Evolutionary conservation across 2,329 filamentous ascomycete species (phyloP).

Genomic region (Calonectria crousiana): DNA sequence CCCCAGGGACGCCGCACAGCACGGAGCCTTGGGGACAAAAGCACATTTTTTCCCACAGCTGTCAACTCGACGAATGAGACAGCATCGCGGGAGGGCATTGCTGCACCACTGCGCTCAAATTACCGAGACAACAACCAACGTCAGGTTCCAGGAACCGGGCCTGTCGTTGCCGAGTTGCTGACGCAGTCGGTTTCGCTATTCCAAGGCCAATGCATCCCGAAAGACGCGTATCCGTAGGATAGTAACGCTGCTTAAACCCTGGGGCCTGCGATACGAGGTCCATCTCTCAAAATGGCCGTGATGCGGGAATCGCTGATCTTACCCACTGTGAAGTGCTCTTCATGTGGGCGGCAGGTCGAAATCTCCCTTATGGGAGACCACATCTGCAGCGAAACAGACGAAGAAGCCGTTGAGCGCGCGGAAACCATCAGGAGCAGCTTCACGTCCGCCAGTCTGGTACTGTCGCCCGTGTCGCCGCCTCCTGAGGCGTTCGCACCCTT

Average conservation of each 20-base stretch:
- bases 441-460: constrained; percentile 19
- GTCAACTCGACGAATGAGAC: constrained; percentile 25
- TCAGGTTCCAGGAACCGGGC: constrained; percentile 1
- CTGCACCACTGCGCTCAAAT: constrained; percentile 13
- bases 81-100: constrained; percentile 19
- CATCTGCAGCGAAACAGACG: constrained; percentile 69
- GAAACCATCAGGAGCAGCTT: constrained; percentile 18
- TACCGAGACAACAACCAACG: neutral
- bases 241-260: constrained; percentile 15
- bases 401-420: constrained; percentile 62
- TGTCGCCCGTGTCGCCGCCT: constrained; percentile 52
- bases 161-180: neutral
- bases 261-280: neutral
- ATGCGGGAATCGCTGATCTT: constrained; percentile 76
- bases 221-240: constrained; percentile 14
- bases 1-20: constrained; percentile 44
- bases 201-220: constrained; percentile 26
- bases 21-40: constrained; percentile 45
- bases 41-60: constrained; percentile 12
- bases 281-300: constrained; percentile 57
- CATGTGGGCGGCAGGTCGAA: constrained; percentile 81
- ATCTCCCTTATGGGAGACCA: constrained; percentile 91
- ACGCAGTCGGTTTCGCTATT: constrained; percentile 14
- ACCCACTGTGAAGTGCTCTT: constrained; percentile 89
- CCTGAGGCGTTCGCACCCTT: constrained; percentile 48